Percentiles rank a stretch among this genome's conserved stretches.
Conservation (phyloP, 495 filamentous ascomycete species). For the Astrocystis sublimbata region DNA sequence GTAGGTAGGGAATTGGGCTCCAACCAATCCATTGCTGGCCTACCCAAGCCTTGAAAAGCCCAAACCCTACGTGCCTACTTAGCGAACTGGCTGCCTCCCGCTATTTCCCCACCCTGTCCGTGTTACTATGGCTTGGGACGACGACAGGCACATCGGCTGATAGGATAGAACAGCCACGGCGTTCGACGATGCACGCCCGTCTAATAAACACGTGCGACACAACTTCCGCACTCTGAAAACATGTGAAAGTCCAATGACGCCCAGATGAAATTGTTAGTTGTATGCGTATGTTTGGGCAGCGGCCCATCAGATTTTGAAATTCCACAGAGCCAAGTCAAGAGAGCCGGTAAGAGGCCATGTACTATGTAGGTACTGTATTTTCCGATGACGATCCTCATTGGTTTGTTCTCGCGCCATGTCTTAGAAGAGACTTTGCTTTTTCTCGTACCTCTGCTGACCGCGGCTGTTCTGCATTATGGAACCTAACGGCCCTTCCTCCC, state of each 20-base stretch:
- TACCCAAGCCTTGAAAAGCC: too few relatives aligned
- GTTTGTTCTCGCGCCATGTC: not conserved
- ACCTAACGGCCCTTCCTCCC: not conserved
- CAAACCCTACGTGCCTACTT: too few relatives aligned
- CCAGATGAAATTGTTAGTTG: not conserved
- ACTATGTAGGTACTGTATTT: too few relatives aligned
- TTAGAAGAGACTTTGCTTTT: not conserved
- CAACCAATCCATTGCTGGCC: too few relatives aligned
- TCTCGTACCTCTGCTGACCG: not conserved
- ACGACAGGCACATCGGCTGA: constrained; percentile 1
- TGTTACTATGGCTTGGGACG: too few relatives aligned
- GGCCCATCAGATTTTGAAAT: not conserved
- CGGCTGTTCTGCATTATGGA: not conserved
- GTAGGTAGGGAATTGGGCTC: too few relatives aligned
- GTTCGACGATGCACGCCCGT: not conserved
- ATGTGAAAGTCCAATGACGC: not conserved
- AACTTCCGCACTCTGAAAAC: not conserved
- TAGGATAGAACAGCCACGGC: constrained; percentile 2
- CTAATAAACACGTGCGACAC: not conserved
- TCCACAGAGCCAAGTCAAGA: not conserved
- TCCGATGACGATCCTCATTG: not conserved
- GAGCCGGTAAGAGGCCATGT: not conserved
- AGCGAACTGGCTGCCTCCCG: too few relatives aligned
- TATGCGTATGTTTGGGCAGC: not conserved
- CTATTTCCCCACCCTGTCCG: too few relatives aligned